Evolutionary conservation across 2,329 filamentous ascomycete genomes (phyloP), one percentile per base, ranked within the genome.

Genomic region (Fusarium caatingaense): DNA sequence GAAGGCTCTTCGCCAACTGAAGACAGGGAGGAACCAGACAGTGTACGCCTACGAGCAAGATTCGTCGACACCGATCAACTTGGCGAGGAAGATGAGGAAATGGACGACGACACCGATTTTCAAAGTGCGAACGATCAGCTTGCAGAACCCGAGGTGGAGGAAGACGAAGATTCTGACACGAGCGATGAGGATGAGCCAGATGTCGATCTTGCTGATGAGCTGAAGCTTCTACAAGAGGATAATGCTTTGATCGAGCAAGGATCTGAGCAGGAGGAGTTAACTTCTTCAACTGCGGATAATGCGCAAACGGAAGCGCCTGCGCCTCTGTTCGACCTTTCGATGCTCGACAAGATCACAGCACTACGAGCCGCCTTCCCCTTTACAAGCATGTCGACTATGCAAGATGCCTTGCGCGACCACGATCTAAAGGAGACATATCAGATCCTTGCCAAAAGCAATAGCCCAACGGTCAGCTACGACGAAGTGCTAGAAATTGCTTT

Each of bases 341-440:
- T 66, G 23, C 46, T 80, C 1, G 79, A 83, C 34, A 79, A 78
- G 25, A 67, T 78, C 15, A 72, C 61, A 9, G 76, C 79, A n/a
- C 71, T 86, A 4, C 80, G 77, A 45, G 72, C 76, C 18, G 83
- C 84, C 0, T 87, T 85, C 45, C 85, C 85, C 4, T 71, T 75
- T 9, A 80, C 78, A 11, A 74, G 80, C 2, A 68, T 77, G 9
- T 69, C 76, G 5, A 68, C 77, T 10, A 81, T 82, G 54, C 77
- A 83, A 53, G 73, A 76, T 9, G 72, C 82, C 3, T 70, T 85
- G 5, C 64, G 78, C 21, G 53, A 74, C 8, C 76, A 78, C 13
- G 74, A 85, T 60, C 50, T 82, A 9, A 76, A 76, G 18, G 74
- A 68, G 18, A 78, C 83, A 1, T 86, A 83, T 61, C 67, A 77